Conservation (phyloP, 2,329 filamentous ascomycete genomes). For the Colletotrichum sp. region DNA sequence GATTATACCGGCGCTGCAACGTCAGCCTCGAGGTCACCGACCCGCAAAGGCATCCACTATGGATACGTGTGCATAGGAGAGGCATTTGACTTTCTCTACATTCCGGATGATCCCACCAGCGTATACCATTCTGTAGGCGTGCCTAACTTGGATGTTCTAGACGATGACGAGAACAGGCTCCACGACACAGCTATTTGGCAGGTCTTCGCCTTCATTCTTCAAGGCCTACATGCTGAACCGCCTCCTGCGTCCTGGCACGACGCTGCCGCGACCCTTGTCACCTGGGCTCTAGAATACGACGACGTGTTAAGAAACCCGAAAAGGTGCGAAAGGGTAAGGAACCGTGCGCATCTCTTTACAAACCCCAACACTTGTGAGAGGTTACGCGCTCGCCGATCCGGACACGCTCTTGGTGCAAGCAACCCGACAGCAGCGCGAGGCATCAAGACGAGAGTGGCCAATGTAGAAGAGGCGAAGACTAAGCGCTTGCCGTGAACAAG, state of each 20-base stretch:
- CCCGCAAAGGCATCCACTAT: no score
- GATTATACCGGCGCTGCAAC: no score
- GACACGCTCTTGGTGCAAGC: constrained; percentile 28
- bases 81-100: no score
- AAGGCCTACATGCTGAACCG: constrained; percentile 32
- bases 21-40: no score
- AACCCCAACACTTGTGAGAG: constrained; percentile 28
- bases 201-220: constrained; percentile 41
- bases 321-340: constrained; percentile 22
- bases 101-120: no score
- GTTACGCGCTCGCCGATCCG: constrained; percentile 32
- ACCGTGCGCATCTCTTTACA: constrained; percentile 26
- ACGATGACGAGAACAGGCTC: constrained; percentile 34
- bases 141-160: constrained; percentile 30
- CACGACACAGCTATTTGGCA: constrained; percentile 40
- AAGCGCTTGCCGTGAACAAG: no score
- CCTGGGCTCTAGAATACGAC: constrained; percentile 29
- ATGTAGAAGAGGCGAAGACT: no score
- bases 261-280: constrained; percentile 26
- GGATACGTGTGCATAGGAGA: no score
- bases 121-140: no score
- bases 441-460: no score
- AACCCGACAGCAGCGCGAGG: neutral
- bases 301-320: constrained; percentile 27
- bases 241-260: constrained; percentile 35